Evolutionary conservation across 257 asterid species (phyloP).

Genomic region (Plectranthus barbatus): DNA sequence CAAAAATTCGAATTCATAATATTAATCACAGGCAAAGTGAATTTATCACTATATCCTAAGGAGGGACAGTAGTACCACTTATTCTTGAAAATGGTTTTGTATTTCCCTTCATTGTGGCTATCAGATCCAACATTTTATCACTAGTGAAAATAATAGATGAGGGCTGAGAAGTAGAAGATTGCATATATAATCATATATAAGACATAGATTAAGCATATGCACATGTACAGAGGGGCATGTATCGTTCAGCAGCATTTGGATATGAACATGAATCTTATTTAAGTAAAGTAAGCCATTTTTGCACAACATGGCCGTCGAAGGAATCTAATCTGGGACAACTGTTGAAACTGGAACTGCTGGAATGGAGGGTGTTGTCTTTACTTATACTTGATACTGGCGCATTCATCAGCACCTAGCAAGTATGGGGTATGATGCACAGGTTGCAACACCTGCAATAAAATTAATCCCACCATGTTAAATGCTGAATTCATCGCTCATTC

Average conservation of each 20-base stretch:
- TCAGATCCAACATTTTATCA: too few relatives aligned
- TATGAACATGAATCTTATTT: slow-evolving; percentile 14
- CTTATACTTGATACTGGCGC: too few relatives aligned
- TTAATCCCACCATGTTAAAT: background rate
- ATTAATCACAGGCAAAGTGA: too few relatives aligned
- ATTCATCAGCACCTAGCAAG: slow-evolving; percentile 28
- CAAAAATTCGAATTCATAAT: too few relatives aligned
- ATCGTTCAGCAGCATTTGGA: background rate
- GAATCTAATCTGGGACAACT: background rate
- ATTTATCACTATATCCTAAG: too few relatives aligned
- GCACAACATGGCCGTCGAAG: background rate
- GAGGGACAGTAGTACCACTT: too few relatives aligned
- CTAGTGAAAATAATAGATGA: too few relatives aligned
- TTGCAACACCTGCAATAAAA: slow-evolving; percentile 48
- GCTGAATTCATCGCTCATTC: background rate
- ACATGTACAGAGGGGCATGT: background rate
- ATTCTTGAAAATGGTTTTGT: too few relatives aligned
- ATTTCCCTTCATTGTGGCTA: too few relatives aligned
- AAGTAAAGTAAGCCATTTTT: slow-evolving; percentile 16
- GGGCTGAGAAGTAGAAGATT: too few relatives aligned
- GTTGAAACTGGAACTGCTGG: slow-evolving; percentile 15
- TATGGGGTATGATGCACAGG: slow-evolving; percentile 68
- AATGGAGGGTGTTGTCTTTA: background rate
- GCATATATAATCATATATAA: too few relatives aligned
- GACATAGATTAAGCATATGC: background rate